These are phyloP conservation scores for Fusarium chlamydosporum DNA, from an alignment of 2,329 filamentous ascomycete genomes.

Conservation along the genomic window DNA sequence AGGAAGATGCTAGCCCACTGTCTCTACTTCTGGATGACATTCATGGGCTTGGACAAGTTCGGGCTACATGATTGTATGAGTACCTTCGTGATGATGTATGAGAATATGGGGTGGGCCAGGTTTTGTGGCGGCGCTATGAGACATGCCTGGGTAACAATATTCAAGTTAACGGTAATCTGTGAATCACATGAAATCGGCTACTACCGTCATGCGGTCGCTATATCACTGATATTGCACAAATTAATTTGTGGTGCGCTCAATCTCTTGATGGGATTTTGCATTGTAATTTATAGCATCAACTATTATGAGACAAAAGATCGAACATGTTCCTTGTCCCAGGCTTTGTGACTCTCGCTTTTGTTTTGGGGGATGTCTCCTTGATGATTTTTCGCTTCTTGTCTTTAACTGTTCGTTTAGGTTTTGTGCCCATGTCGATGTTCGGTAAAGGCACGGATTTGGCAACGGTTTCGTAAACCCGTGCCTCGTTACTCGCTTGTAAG, in stretches of 20 bases:
- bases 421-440: neutral
- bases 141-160: conserved; percentile 5
- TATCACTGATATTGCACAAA: conserved; percentile 1
- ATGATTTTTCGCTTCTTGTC: conserved; percentile 29
- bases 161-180: conserved; percentile 5
- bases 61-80: conserved; percentile 34
- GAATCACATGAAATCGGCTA: neutral
- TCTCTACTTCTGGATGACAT: conserved; percentile 54
- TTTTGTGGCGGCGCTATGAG: conserved; percentile 25
- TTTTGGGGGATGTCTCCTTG: conserved; percentile 18
- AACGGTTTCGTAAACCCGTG: conserved; percentile 28
- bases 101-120: conserved; percentile 13
- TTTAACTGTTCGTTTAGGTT: conserved; percentile 5
- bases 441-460: conserved; percentile 41
- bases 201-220: neutral
- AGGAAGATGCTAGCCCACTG: conserved; percentile 47
- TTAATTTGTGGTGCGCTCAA: neutral
- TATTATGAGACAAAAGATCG: conserved; percentile 43
- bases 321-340: conserved; percentile 44
- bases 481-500: conserved; percentile 34
- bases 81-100: conserved; percentile 25
- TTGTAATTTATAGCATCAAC: conserved; percentile 9
- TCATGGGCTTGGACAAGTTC: conserved; percentile 49
- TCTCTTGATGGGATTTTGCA: conserved; percentile 1
- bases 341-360: conserved; percentile 12